A percentile compares a stretch with the other conserved stretches of the same genome.
phyloP scores from a whole-genome alignment of 805 yeast species.

The Wickerhamomyces strasburgensis region DNA sequence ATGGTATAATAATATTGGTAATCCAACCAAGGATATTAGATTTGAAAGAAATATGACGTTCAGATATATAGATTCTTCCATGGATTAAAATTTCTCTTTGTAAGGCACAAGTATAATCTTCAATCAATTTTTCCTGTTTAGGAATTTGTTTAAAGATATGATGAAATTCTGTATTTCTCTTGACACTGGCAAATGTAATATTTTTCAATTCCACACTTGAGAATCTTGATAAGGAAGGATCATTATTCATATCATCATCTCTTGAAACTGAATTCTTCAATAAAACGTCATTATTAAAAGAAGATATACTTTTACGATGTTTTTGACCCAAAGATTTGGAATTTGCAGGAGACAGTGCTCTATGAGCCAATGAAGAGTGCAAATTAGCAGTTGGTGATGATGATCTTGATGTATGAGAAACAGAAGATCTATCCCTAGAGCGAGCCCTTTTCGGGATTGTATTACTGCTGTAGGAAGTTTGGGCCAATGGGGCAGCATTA shows the following conservation, averaged over 20 bases:
- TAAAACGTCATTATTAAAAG: slow-evolving; percentile 1
- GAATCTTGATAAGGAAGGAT: slow-evolving; percentile 3
- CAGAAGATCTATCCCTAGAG: too few relatives aligned
- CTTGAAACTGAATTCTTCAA: slow-evolving; percentile 1
- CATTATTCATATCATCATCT: slow-evolving; percentile 7
- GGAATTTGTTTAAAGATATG: slow-evolving; percentile 64
- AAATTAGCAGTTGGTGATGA: slow-evolving; percentile 7
- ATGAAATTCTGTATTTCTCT: slow-evolving; percentile 75
- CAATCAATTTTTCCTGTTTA: slow-evolving; percentile 63
- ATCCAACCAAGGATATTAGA: slow-evolving; percentile 90
- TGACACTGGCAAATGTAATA: slow-evolving; percentile 43
- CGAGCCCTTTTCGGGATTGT: too few relatives aligned
- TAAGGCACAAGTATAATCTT: slow-evolving; percentile 86
- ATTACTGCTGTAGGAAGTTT: too few relatives aligned
- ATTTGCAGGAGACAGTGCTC: slow-evolving; percentile 22
- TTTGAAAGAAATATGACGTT: slow-evolving; percentile 74
- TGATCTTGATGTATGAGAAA: slow-evolving; percentile 4
- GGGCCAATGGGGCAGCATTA: too few relatives aligned
- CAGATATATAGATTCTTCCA: slow-evolving; percentile 80
- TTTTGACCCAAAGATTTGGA: too few relatives aligned
- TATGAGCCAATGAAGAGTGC: too few relatives aligned
- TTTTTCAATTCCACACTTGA: slow-evolving; percentile 15
- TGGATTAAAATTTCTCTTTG: slow-evolving; percentile 78
- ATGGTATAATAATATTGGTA: slow-evolving; percentile 69
- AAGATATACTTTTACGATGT: slow-evolving; percentile 6